Evolutionary conservation across 805 yeast species (phyloP).

Genomic region (Pichia exigua): DNA sequence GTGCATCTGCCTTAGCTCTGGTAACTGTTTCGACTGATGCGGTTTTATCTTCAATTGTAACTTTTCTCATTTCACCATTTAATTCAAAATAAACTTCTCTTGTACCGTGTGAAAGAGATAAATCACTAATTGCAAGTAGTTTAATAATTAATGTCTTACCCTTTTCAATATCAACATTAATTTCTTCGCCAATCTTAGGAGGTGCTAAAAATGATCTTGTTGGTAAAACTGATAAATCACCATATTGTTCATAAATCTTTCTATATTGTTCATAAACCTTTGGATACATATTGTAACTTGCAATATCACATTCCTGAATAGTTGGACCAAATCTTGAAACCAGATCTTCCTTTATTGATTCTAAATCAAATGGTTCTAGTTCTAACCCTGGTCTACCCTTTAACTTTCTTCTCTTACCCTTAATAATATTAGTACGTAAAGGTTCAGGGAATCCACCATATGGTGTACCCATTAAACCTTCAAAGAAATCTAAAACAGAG

Average conservation of each 20-base stretch:
- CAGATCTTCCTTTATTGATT: slow-evolving; percentile 63
- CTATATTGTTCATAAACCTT: slow-evolving; percentile 89
- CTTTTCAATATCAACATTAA: slow-evolving; percentile 81
- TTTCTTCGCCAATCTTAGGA: slow-evolving; percentile 81
- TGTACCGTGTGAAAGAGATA: slow-evolving; percentile 74
- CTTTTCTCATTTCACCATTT: slow-evolving; percentile 97
- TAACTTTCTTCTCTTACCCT: slow-evolving; percentile 88
- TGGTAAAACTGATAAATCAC: slow-evolving; percentile 91
- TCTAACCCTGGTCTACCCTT: slow-evolving; percentile 87
- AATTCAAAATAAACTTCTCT: slow-evolving; percentile 97
- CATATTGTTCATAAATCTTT: slow-evolving; percentile 65
- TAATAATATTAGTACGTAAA: slow-evolving; percentile 80
- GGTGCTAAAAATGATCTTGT: slow-evolving; percentile 86
- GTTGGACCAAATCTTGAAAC: slow-evolving; percentile 62
- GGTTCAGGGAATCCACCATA: slow-evolving; percentile 99
- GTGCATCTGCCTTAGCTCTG: slow-evolving; percentile 84
- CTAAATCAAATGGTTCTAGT: slow-evolving; percentile 77
- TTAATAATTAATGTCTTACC: slow-evolving; percentile 92
- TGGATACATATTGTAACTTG: slow-evolving; percentile 96
- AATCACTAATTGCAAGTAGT: slow-evolving; percentile 87
- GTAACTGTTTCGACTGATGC: slow-evolving; percentile 79
- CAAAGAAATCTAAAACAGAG: slow-evolving; percentile 95
- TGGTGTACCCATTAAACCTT: slow-evolving; percentile 99
- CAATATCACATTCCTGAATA: slow-evolving; percentile 84
- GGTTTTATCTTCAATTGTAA: slow-evolving; percentile 80